A percentile compares a stretch with the other conserved stretches of the same genome.
phyloP scores from a whole-genome alignment of 805 yeast species.

The Starmerella sirachaensis region DNA sequence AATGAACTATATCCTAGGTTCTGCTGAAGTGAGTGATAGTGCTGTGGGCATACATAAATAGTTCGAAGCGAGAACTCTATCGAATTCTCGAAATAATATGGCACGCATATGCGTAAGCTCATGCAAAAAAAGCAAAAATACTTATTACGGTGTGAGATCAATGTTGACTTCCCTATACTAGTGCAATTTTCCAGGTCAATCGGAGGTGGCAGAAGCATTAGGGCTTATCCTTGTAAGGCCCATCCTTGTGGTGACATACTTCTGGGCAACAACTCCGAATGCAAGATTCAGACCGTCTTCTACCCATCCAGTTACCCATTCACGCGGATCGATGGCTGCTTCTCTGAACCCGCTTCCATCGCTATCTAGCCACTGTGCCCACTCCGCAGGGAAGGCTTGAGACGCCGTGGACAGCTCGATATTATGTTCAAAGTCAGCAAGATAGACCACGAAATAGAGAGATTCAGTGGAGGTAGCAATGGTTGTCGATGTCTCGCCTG shows the following conservation, averaged over 20 bases:
- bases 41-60: too few relatives aligned
- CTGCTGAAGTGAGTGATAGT: too few relatives aligned
- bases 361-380: constrained; percentile 86
- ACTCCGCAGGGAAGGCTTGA: constrained; percentile 77
- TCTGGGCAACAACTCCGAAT: constrained; percentile 80
- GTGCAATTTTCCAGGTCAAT: too few relatives aligned
- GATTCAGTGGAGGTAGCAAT: constrained; percentile 23
- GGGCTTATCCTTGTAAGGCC: constrained; percentile 31
- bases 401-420: constrained; percentile 65
- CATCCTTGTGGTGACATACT: constrained; percentile 85
- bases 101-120: too few relatives aligned
- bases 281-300: constrained; percentile 66
- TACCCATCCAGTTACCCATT: constrained; percentile 72
- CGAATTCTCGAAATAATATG: too few relatives aligned
- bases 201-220: not conserved
- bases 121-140: too few relatives aligned
- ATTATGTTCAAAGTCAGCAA: constrained; percentile 69
- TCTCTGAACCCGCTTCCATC: constrained; percentile 26
- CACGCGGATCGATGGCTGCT: constrained; percentile 60
- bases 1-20: too few relatives aligned
- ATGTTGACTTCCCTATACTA: too few relatives aligned
- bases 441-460: constrained; percentile 62
- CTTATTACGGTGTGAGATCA: too few relatives aligned
- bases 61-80: too few relatives aligned
- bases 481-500: constrained; percentile 4